Conservation (phyloP, 2,329 filamentous ascomycete genomes). For the Aspergillus sp. region DNA sequence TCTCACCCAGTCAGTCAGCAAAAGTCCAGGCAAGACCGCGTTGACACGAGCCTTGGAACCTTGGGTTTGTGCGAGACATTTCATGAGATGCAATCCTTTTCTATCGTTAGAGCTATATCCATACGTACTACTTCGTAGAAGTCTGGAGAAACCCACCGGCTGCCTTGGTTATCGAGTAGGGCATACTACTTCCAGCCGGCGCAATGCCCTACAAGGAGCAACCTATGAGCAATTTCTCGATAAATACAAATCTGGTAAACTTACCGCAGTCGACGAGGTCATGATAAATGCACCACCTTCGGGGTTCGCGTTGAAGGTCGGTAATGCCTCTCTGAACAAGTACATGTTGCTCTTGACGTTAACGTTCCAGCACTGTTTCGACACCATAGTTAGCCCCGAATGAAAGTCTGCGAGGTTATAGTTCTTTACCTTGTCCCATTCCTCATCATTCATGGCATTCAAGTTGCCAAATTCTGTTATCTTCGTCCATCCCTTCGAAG, state of each 20-base stretch:
- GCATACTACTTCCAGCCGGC: constrained; percentile 52
- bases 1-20: constrained; percentile 60
- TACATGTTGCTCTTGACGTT: constrained; percentile 52
- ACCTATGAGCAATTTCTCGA: background rate
- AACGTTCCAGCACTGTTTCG: constrained; percentile 48
- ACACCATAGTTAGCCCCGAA: background rate
- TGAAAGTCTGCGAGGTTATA: constrained; percentile 1
- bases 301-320: constrained; percentile 52
- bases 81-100: constrained; percentile 55
- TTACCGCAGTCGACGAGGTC: constrained; percentile 54
- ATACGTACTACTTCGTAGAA: background rate
- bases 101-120: constrained; percentile 1
- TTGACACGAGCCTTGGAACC: constrained; percentile 57
- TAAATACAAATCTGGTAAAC: constrained; percentile 9
- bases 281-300: constrained; percentile 58
- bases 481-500: constrained; percentile 51
- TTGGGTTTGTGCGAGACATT: constrained; percentile 54
- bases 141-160: constrained; percentile 43
- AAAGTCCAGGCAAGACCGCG: constrained; percentile 54
- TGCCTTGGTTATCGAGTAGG: constrained; percentile 70
- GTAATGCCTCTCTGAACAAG: constrained; percentile 49
- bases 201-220: constrained; percentile 35
- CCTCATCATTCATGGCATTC: constrained; percentile 50
- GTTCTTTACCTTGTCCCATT: constrained; percentile 52
- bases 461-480: constrained; percentile 51